Percentiles rank a stretch among this genome's conserved stretches.
phyloP scores from a whole-genome alignment of 2,329 filamentous ascomycete species.

The Alternaria arbusti region DNA sequence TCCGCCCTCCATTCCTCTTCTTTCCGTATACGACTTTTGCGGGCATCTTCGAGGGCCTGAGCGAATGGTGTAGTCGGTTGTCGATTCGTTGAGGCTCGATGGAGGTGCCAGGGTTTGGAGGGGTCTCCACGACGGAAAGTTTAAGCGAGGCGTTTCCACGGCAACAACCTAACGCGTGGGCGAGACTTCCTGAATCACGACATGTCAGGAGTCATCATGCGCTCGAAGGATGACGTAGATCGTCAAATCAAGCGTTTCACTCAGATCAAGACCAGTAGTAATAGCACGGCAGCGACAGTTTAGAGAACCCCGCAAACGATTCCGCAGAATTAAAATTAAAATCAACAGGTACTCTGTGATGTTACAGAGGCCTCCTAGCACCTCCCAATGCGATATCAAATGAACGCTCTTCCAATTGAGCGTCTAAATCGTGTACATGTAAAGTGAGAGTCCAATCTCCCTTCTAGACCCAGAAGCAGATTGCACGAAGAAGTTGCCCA shows the following conservation, averaged over 20 bases:
- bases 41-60: conserved; percentile 22
- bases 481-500: conserved; percentile 14
- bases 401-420: conserved; percentile 5
- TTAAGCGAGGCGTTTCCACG: conserved; percentile 12
- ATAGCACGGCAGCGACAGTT: neutral
- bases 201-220: neutral
- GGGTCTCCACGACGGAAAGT: conserved; percentile 8
- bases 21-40: conserved; percentile 34
- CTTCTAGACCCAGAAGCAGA: conserved; percentile 6
- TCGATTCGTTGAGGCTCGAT: conserved; percentile 3
- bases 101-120: conserved; percentile 2
- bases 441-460: conserved; percentile 1
- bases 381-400: conserved; percentile 3
- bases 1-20: conserved; percentile 33
- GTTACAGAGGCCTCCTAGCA: neutral
- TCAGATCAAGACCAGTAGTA: neutral
- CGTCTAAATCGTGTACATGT: conserved; percentile 10
- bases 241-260: neutral
- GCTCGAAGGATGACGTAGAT: neutral
- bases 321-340: conserved; percentile 14
- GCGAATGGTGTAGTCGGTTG: neutral
- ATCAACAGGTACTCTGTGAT: conserved; percentile 2
- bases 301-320: neutral
- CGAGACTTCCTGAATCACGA: neutral
- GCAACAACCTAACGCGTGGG: neutral